Evolutionary conservation across 2,329 filamentous ascomycete species (phyloP), one percentile per base, ranked within the genome.

Genomic region (Neobulgaria alba): DNA sequence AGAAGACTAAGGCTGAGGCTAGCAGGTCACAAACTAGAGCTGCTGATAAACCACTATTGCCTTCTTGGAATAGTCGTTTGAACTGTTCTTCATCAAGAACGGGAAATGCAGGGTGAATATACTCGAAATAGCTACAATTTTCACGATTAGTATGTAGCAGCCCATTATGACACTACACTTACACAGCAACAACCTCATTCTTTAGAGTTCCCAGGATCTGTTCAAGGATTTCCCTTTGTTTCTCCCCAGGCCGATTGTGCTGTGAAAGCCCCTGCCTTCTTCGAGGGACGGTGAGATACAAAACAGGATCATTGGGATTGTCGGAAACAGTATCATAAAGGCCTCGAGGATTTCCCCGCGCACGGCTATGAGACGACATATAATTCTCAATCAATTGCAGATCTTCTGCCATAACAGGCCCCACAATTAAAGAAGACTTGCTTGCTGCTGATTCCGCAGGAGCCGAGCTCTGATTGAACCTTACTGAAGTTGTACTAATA

Each of bases 361-460:
- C 43, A 59, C 57, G 18, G 53, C 55, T 2, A 56, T 61, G 10
- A 49, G 44, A 65, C 14, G 68, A 68, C 43, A 79, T 67, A 42
- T 76, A 77, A 38, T 74, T 69, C n/a, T 75, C 71, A 33, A 79
- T 63, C 9, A 79, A 67, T 39, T 79, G 74, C 1, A 71, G 75
- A 59, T 80, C 76, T 36, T 71, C 71, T 4, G 73, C 75, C 4
- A 73, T 67, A 4, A 74, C 72, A 0, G 75, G 75, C 0, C 76
- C 74, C 38, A 80, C 68, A 43, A 80, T 77, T 16, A 48, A 77
- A 71, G 46, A n/a, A 40, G 39, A 46, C 44, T 47, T 42, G 14
- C 38, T 47, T 14, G 38, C 29, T 14, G 37, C 20, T 5, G 18
- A 20, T 4, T 16, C 36, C 14, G n/a, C 10, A 12, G 23, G 23